Base-by-base conservation (phyloP, 352 stramenopile species). In the Phytophthora sansomeana region DNA sequence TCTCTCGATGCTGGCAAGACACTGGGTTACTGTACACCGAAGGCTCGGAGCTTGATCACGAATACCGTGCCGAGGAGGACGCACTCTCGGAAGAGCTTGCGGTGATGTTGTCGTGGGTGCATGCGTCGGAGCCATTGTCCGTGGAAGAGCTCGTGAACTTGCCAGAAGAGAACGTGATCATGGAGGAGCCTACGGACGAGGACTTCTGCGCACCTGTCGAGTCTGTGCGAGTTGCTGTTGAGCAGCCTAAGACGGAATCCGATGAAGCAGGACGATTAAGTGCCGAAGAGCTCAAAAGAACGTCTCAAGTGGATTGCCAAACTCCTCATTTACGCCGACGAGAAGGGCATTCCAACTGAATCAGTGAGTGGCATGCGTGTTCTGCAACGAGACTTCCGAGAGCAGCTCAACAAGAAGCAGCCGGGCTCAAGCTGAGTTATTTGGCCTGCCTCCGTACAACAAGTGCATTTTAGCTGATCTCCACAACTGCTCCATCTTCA, bases 261-360 rank as follows among this genome's bases (percentile, higher is more conserved):
- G 32, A 17, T 13, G 26, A 33, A 3, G 50, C 67, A 10, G 36
- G 44, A 5, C 41, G 33, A 1, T 48, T 74, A 17, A 50, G 53
- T 14, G 58, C 70, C 5, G 49, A 67, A 24, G 69, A 67, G 28
- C 48, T 77, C 16, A 73, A 67, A 36, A n/a, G 63, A 77, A 14
- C 69, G 53, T 32, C 53, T 77, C 21, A 69, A 70, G 38, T 76
- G 68, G 68, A 76, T 73, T 26, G 68, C 63, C 35, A 76, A 73
- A 16, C 48, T 76, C 5, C 32, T 73, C 8, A 65, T 76, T 14
- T 72, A 76, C 38, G 68, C 68, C 7, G 57, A 73, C 11, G 53
- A 72, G 16, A 70, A 58, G n/a, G 43, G 53, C 3, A 21, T 76
- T 32, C 19, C 63, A 14, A 33, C 57, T 9, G 64, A 69, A 29